phyloP scores from a whole-genome alignment of 148 eudicot species.

The Silene conica region DNA sequence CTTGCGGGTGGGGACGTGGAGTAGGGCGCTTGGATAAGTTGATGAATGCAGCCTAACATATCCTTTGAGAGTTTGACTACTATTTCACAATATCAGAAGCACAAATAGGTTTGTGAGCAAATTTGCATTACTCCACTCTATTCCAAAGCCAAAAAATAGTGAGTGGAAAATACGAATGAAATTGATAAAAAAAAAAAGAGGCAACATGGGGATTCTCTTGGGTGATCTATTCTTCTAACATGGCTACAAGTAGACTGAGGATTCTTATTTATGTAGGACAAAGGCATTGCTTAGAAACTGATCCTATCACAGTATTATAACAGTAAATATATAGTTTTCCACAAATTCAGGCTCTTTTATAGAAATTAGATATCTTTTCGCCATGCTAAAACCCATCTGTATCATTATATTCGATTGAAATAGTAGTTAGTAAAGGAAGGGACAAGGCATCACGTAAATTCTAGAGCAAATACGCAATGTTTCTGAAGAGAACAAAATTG shows the following conservation, averaged over 20 bases:
- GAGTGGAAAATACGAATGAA: too few species aligned
- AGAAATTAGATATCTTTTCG: background rate
- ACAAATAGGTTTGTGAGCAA: background rate
- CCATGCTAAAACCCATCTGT: background rate
- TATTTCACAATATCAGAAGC: too few species aligned
- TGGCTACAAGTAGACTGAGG: background rate
- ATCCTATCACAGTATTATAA: background rate
- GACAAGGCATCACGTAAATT: background rate
- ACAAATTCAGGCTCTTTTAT: background rate
- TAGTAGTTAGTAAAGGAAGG: background rate
- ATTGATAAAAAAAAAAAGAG: background rate
- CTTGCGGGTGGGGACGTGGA: background rate
- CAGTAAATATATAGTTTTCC: background rate
- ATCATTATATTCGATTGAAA: constrained; percentile 1
- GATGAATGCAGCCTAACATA: background rate
- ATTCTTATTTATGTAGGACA: background rate
- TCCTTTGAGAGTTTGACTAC: background rate
- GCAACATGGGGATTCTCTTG: background rate
- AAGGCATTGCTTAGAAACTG: background rate
- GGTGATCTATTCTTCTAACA: background rate
- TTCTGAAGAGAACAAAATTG: background rate
- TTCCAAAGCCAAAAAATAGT: background rate
- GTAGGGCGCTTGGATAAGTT: background rate
- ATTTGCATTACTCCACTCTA: background rate
- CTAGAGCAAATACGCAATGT: background rate